A percentile compares a stretch with the other conserved stretches of the same genome.
Evolutionary conservation across 495 filamentous ascomycete genomes (phyloP).

Genomic region (Daldinia caldariorum): DNA sequence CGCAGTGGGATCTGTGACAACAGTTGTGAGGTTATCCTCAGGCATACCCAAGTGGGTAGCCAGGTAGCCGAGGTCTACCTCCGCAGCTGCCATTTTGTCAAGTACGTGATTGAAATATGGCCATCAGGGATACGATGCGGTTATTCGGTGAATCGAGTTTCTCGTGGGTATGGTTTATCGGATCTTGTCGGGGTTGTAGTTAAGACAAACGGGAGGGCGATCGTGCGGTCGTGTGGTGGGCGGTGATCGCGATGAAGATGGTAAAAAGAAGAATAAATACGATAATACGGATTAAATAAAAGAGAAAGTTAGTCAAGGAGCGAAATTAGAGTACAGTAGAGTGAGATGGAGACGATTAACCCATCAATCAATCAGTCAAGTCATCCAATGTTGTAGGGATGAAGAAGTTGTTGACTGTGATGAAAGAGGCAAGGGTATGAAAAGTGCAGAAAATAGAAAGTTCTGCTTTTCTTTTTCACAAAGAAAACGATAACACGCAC

Average conservation of each 20-base stretch:
- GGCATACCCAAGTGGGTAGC: conserved; percentile 78
- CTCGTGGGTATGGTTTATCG: neutral
- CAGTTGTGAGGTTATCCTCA: conserved; percentile 69
- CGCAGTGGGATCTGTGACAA: conserved; percentile 76
- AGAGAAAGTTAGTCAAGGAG: conserved; percentile 28
- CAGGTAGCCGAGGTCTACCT: conserved; percentile 78
- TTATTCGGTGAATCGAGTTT: neutral
- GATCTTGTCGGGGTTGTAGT: neutral
- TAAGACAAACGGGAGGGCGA: conserved; percentile 4
- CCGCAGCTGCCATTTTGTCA: conserved; percentile 76
- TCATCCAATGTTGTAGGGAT: neutral
- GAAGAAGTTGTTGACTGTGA: conserved; percentile 2
- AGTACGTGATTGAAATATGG: conserved; percentile 26
- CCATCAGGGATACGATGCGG: conserved; percentile 29
- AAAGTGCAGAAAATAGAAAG: conserved; percentile 10
- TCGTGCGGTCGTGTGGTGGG: conserved; percentile 12
- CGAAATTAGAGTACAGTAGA: conserved; percentile 15
- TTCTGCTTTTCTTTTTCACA: conserved; percentile 25
- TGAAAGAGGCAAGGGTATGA: conserved; percentile 28
- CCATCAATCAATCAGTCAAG: conserved; percentile 18
- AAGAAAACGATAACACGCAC: conserved; percentile 2
- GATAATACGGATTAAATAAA: conserved; percentile 16
- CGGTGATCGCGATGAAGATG: conserved; percentile 2
- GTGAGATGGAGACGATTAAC: conserved; percentile 5
- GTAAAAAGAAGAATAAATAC: conserved; percentile 26